Evolutionary conservation across 2,329 filamentous ascomycete genomes (phyloP).

Genomic region (Didymella pomorum): DNA sequence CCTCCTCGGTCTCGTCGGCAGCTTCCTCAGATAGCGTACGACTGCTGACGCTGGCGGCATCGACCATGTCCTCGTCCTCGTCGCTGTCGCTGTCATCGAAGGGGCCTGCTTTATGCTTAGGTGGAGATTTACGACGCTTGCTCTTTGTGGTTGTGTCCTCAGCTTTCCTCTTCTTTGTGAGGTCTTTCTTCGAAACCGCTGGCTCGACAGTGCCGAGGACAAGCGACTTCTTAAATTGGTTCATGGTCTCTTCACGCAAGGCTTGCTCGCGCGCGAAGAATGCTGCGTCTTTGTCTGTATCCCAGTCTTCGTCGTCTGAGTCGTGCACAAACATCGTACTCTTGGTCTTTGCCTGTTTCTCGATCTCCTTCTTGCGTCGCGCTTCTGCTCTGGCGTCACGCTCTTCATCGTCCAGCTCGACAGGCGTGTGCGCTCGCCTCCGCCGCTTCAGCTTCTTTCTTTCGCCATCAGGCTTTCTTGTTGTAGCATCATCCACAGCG

Average conservation of each 20-base stretch:
- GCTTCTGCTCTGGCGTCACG: conserved; percentile 66
- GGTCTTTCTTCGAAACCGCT: conserved; percentile 40
- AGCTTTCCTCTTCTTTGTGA: conserved; percentile 47
- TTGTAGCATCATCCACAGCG: conserved; percentile 71
- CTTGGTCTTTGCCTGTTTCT: conserved; percentile 82
- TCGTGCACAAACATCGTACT: conserved; percentile 81
- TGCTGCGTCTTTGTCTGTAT: conserved; percentile 73
- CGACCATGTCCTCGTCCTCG: conserved; percentile 36
- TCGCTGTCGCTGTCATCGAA: conserved; percentile 45
- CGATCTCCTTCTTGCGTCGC: conserved; percentile 73
- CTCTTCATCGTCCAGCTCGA: conserved; percentile 70
- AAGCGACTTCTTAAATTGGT: conserved; percentile 55
- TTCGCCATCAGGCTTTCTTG: conserved; percentile 61
- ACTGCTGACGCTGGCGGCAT: conserved; percentile 34
- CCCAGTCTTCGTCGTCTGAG: conserved; percentile 88
- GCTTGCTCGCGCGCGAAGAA: conserved; percentile 82
- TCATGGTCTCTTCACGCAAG: conserved; percentile 65
- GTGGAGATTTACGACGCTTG: conserved; percentile 46
- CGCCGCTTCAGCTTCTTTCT: conserved; percentile 65
- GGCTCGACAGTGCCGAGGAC: conserved; percentile 55
- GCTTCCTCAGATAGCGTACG: conserved; percentile 37
- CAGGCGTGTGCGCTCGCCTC: conserved; percentile 60
- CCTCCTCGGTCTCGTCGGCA: conserved; percentile 40
- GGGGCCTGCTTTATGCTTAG: conserved; percentile 36
- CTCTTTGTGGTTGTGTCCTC: conserved; percentile 29